These are phyloP conservation scores for Termitomyces sp. DNA, from an alignment of 768 basidiomycete genomes.

Conservation along the genomic window DNA sequence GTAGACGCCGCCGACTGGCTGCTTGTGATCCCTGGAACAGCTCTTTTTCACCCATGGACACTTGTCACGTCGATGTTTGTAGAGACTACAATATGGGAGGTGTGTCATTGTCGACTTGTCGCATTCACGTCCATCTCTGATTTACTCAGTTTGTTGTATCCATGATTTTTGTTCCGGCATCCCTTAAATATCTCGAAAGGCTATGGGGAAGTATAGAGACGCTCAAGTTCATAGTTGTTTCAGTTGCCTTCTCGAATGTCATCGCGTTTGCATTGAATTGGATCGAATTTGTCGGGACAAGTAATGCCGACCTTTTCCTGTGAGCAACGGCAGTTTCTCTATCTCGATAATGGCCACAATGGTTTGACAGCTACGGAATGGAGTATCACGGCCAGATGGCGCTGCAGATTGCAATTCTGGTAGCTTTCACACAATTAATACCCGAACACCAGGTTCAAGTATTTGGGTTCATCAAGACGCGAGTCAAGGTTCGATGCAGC, in stretches of 20 bases:
- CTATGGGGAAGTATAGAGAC: conserved; percentile 90
- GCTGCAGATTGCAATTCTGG: conserved; percentile 81
- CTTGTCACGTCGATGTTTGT: conserved; percentile 85
- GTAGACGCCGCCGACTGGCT: conserved; percentile 55
- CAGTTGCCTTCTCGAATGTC: conserved; percentile 76
- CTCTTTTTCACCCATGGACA: conserved; percentile 89
- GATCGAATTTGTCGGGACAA: conserved; percentile 74
- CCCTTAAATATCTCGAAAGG: conserved; percentile 87
- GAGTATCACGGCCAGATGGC: conserved; percentile 92
- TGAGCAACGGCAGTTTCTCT: conserved; percentile 30
- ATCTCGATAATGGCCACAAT: background rate
- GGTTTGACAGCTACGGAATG: conserved; percentile 66
- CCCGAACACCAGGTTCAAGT: conserved; percentile 98
- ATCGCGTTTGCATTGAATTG: conserved; percentile 87
- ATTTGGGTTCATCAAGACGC: conserved; percentile 74
- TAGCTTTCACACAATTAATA: conserved; percentile 96
- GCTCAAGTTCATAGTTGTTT: conserved; percentile 78
- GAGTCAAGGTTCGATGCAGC: conserved; percentile 74
- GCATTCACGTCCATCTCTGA: conserved; percentile 5
- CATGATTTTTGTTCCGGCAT: conserved; percentile 72
- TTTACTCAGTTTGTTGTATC: conserved; percentile 65
- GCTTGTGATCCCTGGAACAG: conserved; percentile 75
- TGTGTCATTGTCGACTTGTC: conserved; percentile 30
- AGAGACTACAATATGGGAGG: conserved; percentile 82
- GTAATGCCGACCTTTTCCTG: conserved; percentile 73